These are phyloP conservation scores for Lactarius sp. DNA, from an alignment of 768 basidiomycete species.

Conservation along the genomic window DNA sequence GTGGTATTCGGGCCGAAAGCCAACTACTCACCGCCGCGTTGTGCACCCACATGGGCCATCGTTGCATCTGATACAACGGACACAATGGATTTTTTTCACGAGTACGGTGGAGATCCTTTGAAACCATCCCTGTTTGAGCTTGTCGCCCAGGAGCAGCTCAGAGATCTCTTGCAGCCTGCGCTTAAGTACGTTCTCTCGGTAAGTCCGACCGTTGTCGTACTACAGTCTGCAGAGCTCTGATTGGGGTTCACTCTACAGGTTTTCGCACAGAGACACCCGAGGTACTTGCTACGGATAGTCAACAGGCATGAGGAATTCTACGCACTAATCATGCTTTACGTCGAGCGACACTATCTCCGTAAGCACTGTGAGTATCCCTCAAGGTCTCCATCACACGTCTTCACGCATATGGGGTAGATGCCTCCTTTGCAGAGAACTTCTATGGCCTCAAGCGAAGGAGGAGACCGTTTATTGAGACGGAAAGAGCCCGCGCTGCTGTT, in stretches of 20 bases:
- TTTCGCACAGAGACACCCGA: slow-evolving; percentile 90
- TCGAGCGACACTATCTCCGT: slow-evolving; percentile 87
- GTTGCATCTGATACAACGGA: neutral
- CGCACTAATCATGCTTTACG: slow-evolving; percentile 78
- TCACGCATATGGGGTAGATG: slow-evolving; percentile 48
- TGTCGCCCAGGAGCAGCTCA: slow-evolving; percentile 88
- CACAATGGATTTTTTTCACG: slow-evolving; percentile 78
- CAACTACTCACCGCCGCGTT: neutral
- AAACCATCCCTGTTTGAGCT: slow-evolving; percentile 88
- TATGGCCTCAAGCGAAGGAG: slow-evolving; percentile 85
- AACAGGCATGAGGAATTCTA: slow-evolving; percentile 98
- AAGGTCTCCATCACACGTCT: neutral
- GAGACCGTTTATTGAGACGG: slow-evolving; percentile 63
- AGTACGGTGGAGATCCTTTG: slow-evolving; percentile 63
- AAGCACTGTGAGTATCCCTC: slow-evolving; percentile 60
- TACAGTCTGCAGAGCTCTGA: neutral
- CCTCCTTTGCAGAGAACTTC: slow-evolving; percentile 94
- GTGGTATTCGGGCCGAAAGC: no score
- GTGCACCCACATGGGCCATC: no score
- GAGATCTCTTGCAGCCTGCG: slow-evolving; percentile 89
- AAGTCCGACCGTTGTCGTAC: slow-evolving; percentile 31
- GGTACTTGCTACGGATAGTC: slow-evolving; percentile 85
- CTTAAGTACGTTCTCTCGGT: slow-evolving; percentile 92
- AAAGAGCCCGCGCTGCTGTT: slow-evolving; percentile 62
- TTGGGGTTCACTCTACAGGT: slow-evolving; percentile 47